phyloP scores from a whole-genome alignment of 1,284 basidiomycete genomes.

The Pulchroboletus neoregius region DNA sequence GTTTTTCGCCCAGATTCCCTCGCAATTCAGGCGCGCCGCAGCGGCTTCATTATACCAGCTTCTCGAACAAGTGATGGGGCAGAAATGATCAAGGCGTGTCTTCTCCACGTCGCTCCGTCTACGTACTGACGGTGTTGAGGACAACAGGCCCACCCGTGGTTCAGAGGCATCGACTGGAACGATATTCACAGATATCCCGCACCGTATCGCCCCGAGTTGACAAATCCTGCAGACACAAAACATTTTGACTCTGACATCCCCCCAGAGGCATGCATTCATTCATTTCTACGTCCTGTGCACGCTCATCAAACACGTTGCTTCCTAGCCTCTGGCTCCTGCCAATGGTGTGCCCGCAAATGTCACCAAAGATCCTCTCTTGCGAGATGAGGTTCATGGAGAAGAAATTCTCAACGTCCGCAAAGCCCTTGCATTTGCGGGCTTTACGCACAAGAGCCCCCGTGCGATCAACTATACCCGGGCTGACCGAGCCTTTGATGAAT shows the following conservation, averaged over 20 bases:
- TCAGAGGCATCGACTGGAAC: slow-evolving; percentile 80
- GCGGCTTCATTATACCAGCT: slow-evolving; percentile 60
- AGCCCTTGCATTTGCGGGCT: slow-evolving; percentile 84
- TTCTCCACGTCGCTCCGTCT: slow-evolving; percentile 18
- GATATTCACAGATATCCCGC: slow-evolving; percentile 77
- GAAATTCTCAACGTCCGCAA: slow-evolving; percentile 89
- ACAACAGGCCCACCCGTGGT: slow-evolving; percentile 77
- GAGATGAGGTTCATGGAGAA: slow-evolving; percentile 79
- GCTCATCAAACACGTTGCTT: slow-evolving; percentile 33
- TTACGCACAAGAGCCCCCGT: slow-evolving; percentile 83
- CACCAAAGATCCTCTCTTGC: slow-evolving; percentile 84
- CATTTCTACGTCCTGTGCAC: slow-evolving; percentile 22
- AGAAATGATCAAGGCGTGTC: slow-evolving; percentile 76
- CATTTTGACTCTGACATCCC: slow-evolving; percentile 95
- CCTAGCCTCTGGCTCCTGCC: slow-evolving; percentile 82
- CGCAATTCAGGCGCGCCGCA: slow-evolving; percentile 68
- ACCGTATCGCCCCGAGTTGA: slow-evolving; percentile 85
- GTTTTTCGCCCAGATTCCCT: slow-evolving; percentile 74
- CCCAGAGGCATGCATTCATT: slow-evolving; percentile 62
- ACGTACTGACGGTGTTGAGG: slow-evolving; percentile 23
- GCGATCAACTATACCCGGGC: slow-evolving; percentile 69
- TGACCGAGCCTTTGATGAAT: slow-evolving; percentile 64
- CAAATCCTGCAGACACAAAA: slow-evolving; percentile 75
- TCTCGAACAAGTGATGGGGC: slow-evolving; percentile 72
- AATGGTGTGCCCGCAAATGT: slow-evolving; percentile 80